Evolutionary conservation across 2,329 filamentous ascomycete species (phyloP).

Genomic region (Neospermospora avenae): DNA sequence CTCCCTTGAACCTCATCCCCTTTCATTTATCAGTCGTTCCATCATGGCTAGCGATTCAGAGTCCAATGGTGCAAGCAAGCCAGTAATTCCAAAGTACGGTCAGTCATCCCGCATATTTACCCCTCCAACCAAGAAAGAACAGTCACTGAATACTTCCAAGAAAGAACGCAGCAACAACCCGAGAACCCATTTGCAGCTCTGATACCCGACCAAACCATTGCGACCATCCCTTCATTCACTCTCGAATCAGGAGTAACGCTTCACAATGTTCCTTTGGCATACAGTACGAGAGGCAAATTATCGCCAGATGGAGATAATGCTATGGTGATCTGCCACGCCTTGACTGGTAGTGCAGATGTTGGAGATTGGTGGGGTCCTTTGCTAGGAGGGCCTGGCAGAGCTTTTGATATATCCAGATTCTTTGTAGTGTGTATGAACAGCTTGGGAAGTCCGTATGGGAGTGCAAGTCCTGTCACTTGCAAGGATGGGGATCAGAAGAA

Average conservation of each 20-base stretch:
- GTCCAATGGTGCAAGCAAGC: neutral
- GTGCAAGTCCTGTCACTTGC: slow-evolving; percentile 71
- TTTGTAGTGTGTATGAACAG: slow-evolving; percentile 87
- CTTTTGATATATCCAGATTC: slow-evolving; percentile 79
- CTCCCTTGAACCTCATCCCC: no score
- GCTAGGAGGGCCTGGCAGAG: slow-evolving; percentile 67
- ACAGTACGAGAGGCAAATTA: slow-evolving; percentile 62
- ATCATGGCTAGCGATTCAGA: neutral
- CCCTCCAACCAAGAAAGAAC: slow-evolving; percentile 36
- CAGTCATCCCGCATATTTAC: slow-evolving; percentile 22
- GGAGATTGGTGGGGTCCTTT: slow-evolving; percentile 87
- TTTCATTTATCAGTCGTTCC: no score
- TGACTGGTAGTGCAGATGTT: slow-evolving; percentile 83
- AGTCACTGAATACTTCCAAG: slow-evolving; percentile 51
- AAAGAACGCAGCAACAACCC: slow-evolving; percentile 55
- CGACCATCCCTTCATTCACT: slow-evolving; percentile 81
- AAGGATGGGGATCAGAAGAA: slow-evolving; percentile 75
- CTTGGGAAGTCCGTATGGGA: slow-evolving; percentile 80
- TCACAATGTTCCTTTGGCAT: slow-evolving; percentile 69
- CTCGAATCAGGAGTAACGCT: slow-evolving; percentile 89
- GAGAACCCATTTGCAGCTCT: slow-evolving; percentile 88
- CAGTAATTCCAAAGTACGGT: slow-evolving; percentile 24
- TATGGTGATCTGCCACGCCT: slow-evolving; percentile 77
- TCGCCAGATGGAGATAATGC: slow-evolving; percentile 59
- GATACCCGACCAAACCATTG: slow-evolving; percentile 85